These are phyloP conservation scores for Fusarium devonianum DNA, from an alignment of 2,329 filamentous ascomycete genomes.

Conservation along the genomic window DNA sequence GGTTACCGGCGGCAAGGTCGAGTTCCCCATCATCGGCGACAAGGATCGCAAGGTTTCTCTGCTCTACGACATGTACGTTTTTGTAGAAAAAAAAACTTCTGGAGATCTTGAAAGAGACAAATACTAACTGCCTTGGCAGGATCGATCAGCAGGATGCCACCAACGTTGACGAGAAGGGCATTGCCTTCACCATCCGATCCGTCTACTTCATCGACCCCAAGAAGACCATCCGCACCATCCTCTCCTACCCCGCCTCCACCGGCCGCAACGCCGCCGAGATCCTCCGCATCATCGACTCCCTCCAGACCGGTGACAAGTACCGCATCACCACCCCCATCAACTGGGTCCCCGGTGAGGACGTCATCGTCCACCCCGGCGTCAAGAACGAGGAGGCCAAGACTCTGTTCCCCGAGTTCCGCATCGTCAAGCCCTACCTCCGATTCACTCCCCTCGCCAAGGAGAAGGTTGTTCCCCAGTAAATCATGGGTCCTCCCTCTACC, in stretches of 20 bases:
- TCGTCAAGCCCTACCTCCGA: constrained; percentile 76
- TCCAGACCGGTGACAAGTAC: constrained; percentile 87
- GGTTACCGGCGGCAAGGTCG: constrained; percentile 72
- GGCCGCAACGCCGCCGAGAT: constrained; percentile 85
- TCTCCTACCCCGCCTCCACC: constrained; percentile 91
- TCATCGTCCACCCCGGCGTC: constrained; percentile 86
- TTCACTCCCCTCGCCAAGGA: constrained; percentile 73
- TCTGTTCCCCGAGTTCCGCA: constrained; percentile 80
- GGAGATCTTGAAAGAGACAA: no score
- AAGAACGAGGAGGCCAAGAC: constrained; percentile 85
- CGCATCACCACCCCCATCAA: constrained; percentile 88
- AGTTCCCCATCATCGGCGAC: constrained; percentile 84
- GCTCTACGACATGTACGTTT: constrained; percentile 82
- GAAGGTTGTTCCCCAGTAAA: constrained; percentile 38
- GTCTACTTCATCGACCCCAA: constrained; percentile 94
- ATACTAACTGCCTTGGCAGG: constrained; percentile 51
- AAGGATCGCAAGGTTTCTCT: constrained; percentile 78
- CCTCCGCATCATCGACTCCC: constrained; percentile 78
- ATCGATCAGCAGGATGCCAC: constrained; percentile 82
- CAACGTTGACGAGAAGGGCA: constrained; percentile 82
- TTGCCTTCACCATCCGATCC: constrained; percentile 92
- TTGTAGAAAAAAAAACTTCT: no score
- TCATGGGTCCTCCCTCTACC: neutral
- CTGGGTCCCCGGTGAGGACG: constrained; percentile 88
- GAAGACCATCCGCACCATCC: constrained; percentile 92